Percentiles rank a stretch among this genome's conserved stretches.
These are phyloP conservation scores for Staphylotrichum tortipilum DNA, from an alignment of 495 filamentous ascomycete genomes.

Conservation along the genomic window DNA sequence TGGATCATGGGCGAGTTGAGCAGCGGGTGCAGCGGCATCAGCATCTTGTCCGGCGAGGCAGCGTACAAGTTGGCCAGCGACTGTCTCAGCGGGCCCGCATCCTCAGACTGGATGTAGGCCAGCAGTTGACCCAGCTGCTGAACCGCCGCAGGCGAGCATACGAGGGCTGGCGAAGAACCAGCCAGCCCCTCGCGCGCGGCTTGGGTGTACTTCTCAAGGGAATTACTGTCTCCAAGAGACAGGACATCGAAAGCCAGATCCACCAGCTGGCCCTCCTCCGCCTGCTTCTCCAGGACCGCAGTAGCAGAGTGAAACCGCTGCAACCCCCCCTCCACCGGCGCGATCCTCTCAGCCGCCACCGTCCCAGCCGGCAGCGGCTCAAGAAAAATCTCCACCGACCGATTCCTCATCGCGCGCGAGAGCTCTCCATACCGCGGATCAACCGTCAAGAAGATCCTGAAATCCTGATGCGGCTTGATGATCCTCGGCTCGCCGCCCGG, in stretches of 20 bases:
- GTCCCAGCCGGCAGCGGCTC: conserved; percentile 23
- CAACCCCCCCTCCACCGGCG: conserved; percentile 36
- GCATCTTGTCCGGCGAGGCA: conserved; percentile 17
- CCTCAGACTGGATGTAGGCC: conserved; percentile 22
- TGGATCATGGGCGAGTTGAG: conserved; percentile 51
- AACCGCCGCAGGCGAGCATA: conserved; percentile 12
- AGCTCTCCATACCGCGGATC: conserved; percentile 90
- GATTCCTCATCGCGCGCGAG: conserved; percentile 93
- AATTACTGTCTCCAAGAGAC: conserved; percentile 28
- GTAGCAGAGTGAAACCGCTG: conserved; percentile 28
- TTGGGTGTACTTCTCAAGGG: conserved; percentile 23
- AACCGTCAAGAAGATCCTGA: conserved; percentile 89
- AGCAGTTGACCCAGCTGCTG: conserved; percentile 11
- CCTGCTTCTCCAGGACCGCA: conserved; percentile 6
- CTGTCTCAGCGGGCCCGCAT: conserved; percentile 19
- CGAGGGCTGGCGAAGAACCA: conserved; percentile 4
- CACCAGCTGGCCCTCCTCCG: conserved; percentile 13
- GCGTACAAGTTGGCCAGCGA: conserved; percentile 19
- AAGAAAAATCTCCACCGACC: conserved; percentile 84
- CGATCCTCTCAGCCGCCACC: conserved; percentile 19
- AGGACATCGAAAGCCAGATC: conserved; percentile 28
- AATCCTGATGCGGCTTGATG: conserved; percentile 74
- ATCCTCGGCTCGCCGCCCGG: conserved; percentile 73
- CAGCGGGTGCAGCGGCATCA: conserved; percentile 55
- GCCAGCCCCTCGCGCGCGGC: conserved; percentile 6